Evolutionary conservation across 2,329 filamentous ascomycete genomes (phyloP).

Genomic region (Fusarium mundagurra): DNA sequence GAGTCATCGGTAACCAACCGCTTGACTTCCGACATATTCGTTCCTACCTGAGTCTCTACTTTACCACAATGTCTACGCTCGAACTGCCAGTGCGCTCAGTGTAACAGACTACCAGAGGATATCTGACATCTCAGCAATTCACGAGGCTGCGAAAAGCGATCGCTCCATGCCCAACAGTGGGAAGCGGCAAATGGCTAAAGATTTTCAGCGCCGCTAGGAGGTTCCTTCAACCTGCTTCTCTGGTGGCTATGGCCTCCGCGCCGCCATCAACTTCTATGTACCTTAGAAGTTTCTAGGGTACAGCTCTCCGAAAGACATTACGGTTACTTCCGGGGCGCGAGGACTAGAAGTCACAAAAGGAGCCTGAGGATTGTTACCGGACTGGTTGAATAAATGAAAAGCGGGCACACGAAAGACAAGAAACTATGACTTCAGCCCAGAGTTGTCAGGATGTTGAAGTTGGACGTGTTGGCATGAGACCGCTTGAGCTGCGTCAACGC

Average conservation of each 20-base stretch:
- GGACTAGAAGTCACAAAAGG: not conserved
- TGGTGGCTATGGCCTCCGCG: not conserved
- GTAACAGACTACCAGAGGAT: not conserved
- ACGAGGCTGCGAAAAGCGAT: not conserved
- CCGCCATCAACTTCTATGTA: not conserved
- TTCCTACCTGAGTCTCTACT: not conserved
- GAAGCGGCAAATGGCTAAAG: not conserved
- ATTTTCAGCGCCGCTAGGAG: not conserved
- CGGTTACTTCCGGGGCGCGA: not conserved
- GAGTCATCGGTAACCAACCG: not conserved
- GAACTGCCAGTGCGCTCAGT: not conserved
- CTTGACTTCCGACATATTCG: not conserved
- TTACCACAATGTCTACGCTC: not conserved
- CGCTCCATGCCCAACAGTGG: not conserved
- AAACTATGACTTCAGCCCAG: rapidly evolving
- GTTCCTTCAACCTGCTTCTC: not conserved
- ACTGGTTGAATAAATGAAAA: not conserved
- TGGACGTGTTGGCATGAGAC: not conserved
- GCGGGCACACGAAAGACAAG: not conserved
- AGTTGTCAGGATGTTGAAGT: not conserved
- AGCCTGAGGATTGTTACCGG: not conserved
- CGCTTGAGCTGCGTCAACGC: not conserved
- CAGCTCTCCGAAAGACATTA: not conserved
- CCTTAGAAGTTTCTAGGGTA: not conserved
- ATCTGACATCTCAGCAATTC: not conserved